Evolutionary conservation across 179 eudicot species (phyloP).

Genomic region (Silene noctiflora): DNA sequence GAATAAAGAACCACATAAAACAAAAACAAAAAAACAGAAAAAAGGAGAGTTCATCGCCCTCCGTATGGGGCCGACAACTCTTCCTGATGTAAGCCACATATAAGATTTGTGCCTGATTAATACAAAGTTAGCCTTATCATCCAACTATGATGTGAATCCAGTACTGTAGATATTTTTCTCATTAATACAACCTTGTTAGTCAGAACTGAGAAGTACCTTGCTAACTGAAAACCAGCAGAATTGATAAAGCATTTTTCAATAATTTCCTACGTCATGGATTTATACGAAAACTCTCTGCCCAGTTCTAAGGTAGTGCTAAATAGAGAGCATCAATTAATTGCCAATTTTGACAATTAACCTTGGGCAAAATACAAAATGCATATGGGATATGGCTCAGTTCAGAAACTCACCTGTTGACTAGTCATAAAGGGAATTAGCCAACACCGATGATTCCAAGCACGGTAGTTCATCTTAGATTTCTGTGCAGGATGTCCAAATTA

Average conservation of each 20-base stretch:
- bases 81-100: background rate
- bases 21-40: background rate
- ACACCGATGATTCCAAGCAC: slow-evolving; percentile 85
- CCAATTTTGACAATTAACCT: background rate
- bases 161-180: background rate
- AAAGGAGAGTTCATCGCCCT: background rate
- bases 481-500: slow-evolving; percentile 30
- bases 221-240: background rate
- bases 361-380: background rate
- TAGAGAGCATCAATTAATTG: background rate
- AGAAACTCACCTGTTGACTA: slow-evolving; percentile 53
- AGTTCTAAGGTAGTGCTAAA: background rate
- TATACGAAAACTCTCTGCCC: background rate
- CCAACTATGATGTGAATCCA: background rate
- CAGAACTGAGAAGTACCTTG: background rate
- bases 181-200: background rate
- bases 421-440: slow-evolving; percentile 78
- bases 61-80: background rate
- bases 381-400: background rate
- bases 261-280: background rate
- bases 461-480: slow-evolving; percentile 92
- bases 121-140: background rate
- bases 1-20: background rate
- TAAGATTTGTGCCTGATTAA: background rate
- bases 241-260: background rate